Evolutionary conservation across 1,284 basidiomycete genomes (phyloP), one percentile per base, ranked within the genome.

Genomic region (Rugosomyces carneus): DNA sequence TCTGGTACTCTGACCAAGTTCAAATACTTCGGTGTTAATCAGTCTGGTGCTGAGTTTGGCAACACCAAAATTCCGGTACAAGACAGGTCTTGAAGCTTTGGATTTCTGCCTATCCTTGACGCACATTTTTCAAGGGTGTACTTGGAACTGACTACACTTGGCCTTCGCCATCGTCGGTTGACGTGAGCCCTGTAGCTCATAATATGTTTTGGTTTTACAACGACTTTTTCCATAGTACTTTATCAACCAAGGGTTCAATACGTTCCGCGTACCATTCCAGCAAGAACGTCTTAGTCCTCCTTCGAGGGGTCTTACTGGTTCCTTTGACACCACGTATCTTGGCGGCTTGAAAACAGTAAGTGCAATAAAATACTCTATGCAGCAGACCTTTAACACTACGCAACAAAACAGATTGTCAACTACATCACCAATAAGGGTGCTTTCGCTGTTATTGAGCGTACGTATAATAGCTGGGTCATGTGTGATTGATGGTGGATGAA

Each of bases 31-130:
- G 80, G 80, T 61, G 79, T 81, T 24, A 81, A 77, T 62, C 64
- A 81, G 58, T 74, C 76, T 56, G 76, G 78, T 50, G 80, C 77
- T 38, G 76, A 81, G 62, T 72, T 80, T 51, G 78, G 77, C 10
- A 64, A 70, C 48, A 60, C 49, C 18, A 62, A 57, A 15, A 68
- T 72, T 55, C 76, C 77, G 8, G 76, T 75, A 40, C 53, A 67
- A 18, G 23, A 52, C 68, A 36, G 21, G 13, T 32, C 6, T 35
- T 37, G 4, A n/a, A n/a, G n/a, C n/a, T n/a, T n/a, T n/a, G n/a
- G n/a, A 20, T 9, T 15, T 34, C 15, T 31, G 34, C 21, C 23
- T 26, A 9, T 24, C 9, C 13, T n/a, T 52, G 43, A 53, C 50
- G 38, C 45, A 23, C 3, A 45, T 42, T 23, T 44, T 38, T 53